These are phyloP conservation scores for Termitomyces sp. DNA, from an alignment of 768 basidiomycete species.

Conservation along the genomic window DNA sequence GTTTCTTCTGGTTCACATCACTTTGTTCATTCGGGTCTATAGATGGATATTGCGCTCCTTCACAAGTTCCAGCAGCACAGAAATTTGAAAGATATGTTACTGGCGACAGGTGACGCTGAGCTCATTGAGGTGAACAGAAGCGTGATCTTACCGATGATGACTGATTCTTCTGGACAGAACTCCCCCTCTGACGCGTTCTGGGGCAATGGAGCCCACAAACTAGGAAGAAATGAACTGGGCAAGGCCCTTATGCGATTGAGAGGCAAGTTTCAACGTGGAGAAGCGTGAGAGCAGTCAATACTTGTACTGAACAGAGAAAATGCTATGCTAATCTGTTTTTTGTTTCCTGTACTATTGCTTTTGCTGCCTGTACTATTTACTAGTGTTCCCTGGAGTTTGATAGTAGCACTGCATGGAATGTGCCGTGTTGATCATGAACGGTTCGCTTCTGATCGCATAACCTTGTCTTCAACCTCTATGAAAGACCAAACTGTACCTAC, in stretches of 20 bases:
- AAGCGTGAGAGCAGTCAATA: neutral
- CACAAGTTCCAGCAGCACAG: constrained; percentile 72
- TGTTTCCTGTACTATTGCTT: neutral
- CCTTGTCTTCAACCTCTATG: neutral
- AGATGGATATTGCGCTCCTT: constrained; percentile 67
- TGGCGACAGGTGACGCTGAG: constrained; percentile 63
- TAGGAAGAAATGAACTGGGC: constrained; percentile 72
- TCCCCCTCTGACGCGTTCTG: constrained; percentile 74
- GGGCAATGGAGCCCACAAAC: constrained; percentile 63
- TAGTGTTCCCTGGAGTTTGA: neutral
- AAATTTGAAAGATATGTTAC: constrained; percentile 51
- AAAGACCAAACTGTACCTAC: neutral
- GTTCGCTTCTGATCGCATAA: neutral
- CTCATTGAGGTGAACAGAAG: constrained; percentile 56
- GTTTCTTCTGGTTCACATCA: neutral
- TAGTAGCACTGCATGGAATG: neutral
- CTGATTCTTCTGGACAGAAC: constrained; percentile 37
- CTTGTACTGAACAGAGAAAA: neutral
- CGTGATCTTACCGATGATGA: neutral
- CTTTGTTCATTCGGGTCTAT: neutral
- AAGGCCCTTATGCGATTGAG: constrained; percentile 66
- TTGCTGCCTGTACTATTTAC: neutral
- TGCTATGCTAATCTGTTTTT: neutral
- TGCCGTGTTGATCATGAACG: neutral
- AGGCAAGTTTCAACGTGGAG: constrained; percentile 40